Conservation (phyloP, 441 rosid species). For the Theobroma grandiflorum region DNA sequence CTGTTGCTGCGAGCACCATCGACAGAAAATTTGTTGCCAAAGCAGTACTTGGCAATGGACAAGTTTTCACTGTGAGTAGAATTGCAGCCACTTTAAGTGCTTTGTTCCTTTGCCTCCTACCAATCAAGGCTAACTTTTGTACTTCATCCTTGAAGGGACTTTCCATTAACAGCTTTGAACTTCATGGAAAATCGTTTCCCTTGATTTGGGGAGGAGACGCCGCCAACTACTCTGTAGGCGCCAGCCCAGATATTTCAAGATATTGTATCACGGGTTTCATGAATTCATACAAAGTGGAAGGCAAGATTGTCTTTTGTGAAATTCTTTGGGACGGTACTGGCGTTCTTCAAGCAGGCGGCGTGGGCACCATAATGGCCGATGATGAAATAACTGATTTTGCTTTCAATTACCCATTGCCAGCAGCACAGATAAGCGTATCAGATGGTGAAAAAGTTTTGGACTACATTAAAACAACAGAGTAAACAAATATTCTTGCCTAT, state of each 20-base stretch:
- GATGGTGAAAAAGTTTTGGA: conserved; percentile 34
- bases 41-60: conserved; percentile 45
- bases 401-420: conserved; percentile 46
- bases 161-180: conserved; percentile 50
- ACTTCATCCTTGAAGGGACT: conserved; percentile 40
- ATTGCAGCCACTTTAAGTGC: not conserved
- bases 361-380: conserved; percentile 47
- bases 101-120: not conserved
- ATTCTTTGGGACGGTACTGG: conserved; percentile 27
- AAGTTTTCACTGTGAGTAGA: conserved; percentile 33
- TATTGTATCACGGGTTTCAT: conserved; percentile 36
- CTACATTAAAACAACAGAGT: conserved; percentile 42
- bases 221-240: conserved; percentile 48
- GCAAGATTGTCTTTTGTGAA: conserved; percentile 43
- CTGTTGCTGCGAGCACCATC: conserved; percentile 45
- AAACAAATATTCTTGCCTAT: not conserved
- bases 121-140: conserved; percentile 7
- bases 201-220: conserved; percentile 62
- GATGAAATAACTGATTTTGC: conserved; percentile 39
- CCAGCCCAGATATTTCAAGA: conserved; percentile 32
- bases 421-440: conserved; percentile 30
- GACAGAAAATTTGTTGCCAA: conserved; percentile 42
- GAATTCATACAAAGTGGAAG: conserved; percentile 39
- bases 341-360: conserved; percentile 25
- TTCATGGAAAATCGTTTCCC: conserved; percentile 40